These are phyloP conservation scores for Colletotrichum lini DNA, from an alignment of 2,329 filamentous ascomycete species.

Conservation along the genomic window DNA sequence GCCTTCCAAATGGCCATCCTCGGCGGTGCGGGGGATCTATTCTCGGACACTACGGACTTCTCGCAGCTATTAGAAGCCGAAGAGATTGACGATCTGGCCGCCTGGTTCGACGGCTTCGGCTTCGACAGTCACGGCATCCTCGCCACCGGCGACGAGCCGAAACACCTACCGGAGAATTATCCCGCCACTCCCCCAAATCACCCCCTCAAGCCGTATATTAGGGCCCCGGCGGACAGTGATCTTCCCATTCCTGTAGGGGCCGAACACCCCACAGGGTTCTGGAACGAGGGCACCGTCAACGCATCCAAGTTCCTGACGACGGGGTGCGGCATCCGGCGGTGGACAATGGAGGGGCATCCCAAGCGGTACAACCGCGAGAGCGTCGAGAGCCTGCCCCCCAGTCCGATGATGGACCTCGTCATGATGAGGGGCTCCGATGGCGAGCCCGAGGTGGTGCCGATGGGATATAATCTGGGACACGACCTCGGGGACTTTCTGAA, in stretches of 20 bases:
- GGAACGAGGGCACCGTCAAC: conserved; percentile 51
- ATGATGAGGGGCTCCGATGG: conserved; percentile 55
- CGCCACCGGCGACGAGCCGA: conserved; percentile 38
- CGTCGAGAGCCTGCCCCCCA: conserved; percentile 59
- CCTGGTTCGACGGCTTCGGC: conserved; percentile 68
- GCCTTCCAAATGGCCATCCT: conserved; percentile 77
- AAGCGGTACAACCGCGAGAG: conserved; percentile 49
- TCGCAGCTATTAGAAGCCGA: conserved; percentile 58
- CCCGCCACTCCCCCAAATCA: background rate
- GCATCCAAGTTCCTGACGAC: conserved; percentile 51
- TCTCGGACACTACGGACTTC: conserved; percentile 59
- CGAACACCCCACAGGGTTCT: conserved; percentile 53
- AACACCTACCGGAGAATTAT: background rate
- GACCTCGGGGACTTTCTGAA: conserved; percentile 71
- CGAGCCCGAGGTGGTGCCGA: conserved; percentile 61
- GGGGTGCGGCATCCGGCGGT: conserved; percentile 50
- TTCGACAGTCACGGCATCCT: conserved; percentile 62
- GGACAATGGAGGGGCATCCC: conserved; percentile 54
- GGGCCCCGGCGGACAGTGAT: conserved; percentile 49
- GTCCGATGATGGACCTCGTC: conserved; percentile 63
- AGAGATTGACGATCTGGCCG: conserved; percentile 62
- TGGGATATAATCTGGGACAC: conserved; percentile 73
- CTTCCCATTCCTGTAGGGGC: conserved; percentile 55
- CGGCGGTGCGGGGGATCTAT: conserved; percentile 68
- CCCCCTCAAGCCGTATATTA: conserved; percentile 17